phyloP scores from a whole-genome alignment of 176 grass and related monocot species.

The Tillandsia fasciculata region DNA sequence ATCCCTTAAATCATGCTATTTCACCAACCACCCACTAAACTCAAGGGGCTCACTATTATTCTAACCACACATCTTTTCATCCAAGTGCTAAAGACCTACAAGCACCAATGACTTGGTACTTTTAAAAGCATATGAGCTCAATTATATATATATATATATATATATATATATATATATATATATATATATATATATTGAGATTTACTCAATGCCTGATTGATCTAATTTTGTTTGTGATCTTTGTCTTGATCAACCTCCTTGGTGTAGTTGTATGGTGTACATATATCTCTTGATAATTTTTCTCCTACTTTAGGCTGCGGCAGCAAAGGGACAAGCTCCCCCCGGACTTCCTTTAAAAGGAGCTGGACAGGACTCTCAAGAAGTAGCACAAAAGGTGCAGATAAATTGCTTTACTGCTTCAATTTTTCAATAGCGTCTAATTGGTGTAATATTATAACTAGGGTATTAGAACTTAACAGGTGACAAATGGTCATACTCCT shows the following conservation, averaged over 20 bases:
- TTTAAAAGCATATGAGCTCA: too few species aligned
- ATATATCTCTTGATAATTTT: not conserved
- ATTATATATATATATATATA: too few species aligned
- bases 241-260: too few species aligned
- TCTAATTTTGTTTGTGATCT: not conserved
- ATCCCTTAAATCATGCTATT: too few species aligned
- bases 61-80: too few species aligned
- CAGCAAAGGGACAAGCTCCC: slow-evolving; percentile 74
- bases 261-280: not conserved
- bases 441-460: slow-evolving; percentile 18
- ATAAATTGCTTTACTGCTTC: slow-evolving; percentile 8
- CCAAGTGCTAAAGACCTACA: too few species aligned
- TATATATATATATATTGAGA: too few species aligned
- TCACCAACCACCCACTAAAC: too few species aligned
- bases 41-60: too few species aligned
- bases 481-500: slow-evolving; percentile 40
- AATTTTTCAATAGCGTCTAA: slow-evolving; percentile 17
- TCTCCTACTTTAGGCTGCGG: slow-evolving; percentile 53
- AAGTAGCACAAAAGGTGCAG: slow-evolving; percentile 50
- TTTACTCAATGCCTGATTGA: not conserved
- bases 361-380: slow-evolving; percentile 60
- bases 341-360: slow-evolving; percentile 85
- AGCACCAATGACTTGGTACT: too few species aligned
- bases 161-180: too few species aligned
- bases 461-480: slow-evolving; percentile 23